These are phyloP conservation scores for Fragaria ananassa DNA, from an alignment of 306 rosid genomes.

Conservation along the genomic window DNA sequence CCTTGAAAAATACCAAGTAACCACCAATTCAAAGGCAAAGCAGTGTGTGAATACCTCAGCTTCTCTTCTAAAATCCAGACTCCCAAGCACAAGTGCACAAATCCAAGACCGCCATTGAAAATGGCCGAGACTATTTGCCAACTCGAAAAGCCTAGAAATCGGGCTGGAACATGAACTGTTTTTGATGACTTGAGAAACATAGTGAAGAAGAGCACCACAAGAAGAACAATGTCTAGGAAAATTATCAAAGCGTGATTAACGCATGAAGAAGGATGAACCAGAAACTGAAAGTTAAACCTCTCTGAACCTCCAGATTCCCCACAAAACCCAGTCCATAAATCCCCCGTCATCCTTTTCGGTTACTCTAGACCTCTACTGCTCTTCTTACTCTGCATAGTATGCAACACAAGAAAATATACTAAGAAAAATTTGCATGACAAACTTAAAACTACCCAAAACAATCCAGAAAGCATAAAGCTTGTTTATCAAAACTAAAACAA, in stretches of 20 bases:
- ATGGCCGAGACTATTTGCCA: conserved; percentile 52
- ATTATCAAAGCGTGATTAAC: conserved; percentile 44
- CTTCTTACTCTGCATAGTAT: conserved; percentile 2
- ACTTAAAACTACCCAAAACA: too few species aligned
- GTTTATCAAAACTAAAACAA: background rate
- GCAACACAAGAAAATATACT: background rate
- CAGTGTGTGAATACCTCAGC: conserved; percentile 42
- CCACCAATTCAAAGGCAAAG: conserved; percentile 66
- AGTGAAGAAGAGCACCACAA: conserved; percentile 45
- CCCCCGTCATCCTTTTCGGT: conserved; percentile 30
- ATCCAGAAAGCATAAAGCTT: background rate
- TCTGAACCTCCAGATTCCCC: conserved; percentile 34
- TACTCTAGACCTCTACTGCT: background rate
- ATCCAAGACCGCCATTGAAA: conserved; percentile 56
- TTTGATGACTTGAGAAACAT: conserved; percentile 39
- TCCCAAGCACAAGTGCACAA: conserved; percentile 49
- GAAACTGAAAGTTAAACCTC: conserved; percentile 29
- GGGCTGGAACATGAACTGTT: conserved; percentile 25
- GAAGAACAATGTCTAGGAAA: conserved; percentile 44
- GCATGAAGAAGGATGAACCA: conserved; percentile 54
- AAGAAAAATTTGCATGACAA: background rate
- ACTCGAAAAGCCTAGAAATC: conserved; percentile 28
- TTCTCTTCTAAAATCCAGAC: conserved; percentile 62
- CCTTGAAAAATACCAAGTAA: conserved; percentile 53
- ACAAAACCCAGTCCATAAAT: conserved; percentile 55